These are phyloP conservation scores for Trapa incisa DNA, from an alignment of 345 rosid genomes.

Conservation along the genomic window DNA sequence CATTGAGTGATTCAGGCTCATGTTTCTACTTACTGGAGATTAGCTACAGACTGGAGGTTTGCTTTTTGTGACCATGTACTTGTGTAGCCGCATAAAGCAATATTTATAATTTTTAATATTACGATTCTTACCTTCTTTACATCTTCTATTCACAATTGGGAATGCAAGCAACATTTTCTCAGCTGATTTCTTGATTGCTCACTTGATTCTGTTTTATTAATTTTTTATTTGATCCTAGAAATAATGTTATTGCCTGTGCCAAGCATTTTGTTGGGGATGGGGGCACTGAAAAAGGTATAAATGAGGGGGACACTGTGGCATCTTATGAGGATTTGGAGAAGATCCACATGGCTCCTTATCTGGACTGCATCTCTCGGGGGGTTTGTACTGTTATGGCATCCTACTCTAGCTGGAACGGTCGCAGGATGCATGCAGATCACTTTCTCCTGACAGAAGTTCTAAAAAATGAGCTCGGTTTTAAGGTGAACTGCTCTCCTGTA, in stretches of 20 bases:
- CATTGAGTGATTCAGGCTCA: not conserved
- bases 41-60: not conserved
- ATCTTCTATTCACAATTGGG: not conserved
- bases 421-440: constrained; percentile 45
- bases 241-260: constrained; percentile 72
- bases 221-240: constrained; percentile 28
- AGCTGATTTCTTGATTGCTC: not conserved
- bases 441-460: constrained; percentile 68
- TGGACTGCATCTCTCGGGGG: constrained; percentile 62
- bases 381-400: constrained; percentile 81
- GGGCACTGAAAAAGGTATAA: constrained; percentile 59
- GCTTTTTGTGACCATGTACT: not conserved
- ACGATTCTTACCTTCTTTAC: not conserved
- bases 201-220: not conserved
- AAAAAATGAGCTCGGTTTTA: constrained; percentile 62
- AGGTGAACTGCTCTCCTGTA: constrained; percentile 28
- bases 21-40: not conserved
- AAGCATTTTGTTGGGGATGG: constrained; percentile 98
- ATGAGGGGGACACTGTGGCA: constrained; percentile 59
- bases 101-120: not conserved
- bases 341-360: constrained; percentile 64
- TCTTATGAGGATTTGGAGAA: constrained; percentile 53
- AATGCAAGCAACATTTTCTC: not conserved
- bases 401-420: constrained; percentile 79
- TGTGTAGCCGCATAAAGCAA: not conserved